Evolutionary conservation across 192 early-diverging fungal species (phyloP), one percentile per base, ranked within the genome.

Genomic region (Backusella parvicylindrica): DNA sequence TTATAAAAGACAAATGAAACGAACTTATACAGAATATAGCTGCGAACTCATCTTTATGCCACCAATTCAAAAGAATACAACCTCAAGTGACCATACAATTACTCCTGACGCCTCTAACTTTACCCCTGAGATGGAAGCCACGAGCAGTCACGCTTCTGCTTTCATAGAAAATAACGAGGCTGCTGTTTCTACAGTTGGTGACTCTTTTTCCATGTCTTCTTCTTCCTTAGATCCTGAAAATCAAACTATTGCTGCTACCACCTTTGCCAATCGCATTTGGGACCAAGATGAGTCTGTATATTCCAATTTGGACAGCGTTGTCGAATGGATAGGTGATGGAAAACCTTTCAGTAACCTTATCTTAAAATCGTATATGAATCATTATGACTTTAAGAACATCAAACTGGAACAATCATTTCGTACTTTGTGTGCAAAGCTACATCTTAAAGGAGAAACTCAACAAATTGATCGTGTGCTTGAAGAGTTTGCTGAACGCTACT

Each of bases 361-460:
- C 21, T 47, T 81, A 6, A 66, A 77, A 66, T 33, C 30, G 1
- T 81, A 81, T 37, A 77, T 81, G 73, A 41, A 50, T 53, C 71
- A 75, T 33, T 81, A 68, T 69, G 76, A 81, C 37, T 81, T 81
- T 72, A 41, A 21, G 9, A 36, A 77, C 28, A 67, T 75, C 18
- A 69, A 36, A 13, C 38, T 81, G 8, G 80, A 81, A 65, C 74
- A 74, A 50, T 71, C 75, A 2, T 76, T 81, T 30, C 49, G 79
- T 68, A 73, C 76, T 16, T 78, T 99, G 56, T 95, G 95, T 68
- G 78, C 84, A 68, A 92, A 93, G 36, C 83, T 97, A 0, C 86
- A 88, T 23, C 80, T 99, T 49, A 94, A 93, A 69, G 97, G 92
- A 6, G 97, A 99, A 81, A 90, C 96, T 6, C 97, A 99, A 79